These are phyloP conservation scores for Phoenix dactylifera DNA, from an alignment of 176 grass and related monocot species.

Conservation along the genomic window DNA sequence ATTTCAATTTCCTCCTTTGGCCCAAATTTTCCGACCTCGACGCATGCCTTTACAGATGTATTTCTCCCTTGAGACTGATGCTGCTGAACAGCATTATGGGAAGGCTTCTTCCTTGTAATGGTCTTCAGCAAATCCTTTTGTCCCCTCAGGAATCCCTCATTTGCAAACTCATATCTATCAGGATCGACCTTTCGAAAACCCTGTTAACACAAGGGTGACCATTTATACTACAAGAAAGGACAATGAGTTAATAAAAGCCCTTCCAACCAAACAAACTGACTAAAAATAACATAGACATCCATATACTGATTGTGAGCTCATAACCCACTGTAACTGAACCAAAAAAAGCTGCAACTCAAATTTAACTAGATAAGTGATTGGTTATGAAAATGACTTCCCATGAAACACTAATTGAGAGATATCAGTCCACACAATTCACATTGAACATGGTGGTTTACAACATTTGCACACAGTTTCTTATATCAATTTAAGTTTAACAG, in stretches of 20 bases:
- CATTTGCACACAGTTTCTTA: too few relatives aligned
- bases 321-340: too few relatives aligned
- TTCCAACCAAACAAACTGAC: too few relatives aligned
- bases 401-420: too few relatives aligned
- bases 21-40: conserved; percentile 2
- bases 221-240: not conserved
- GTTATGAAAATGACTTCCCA: too few relatives aligned
- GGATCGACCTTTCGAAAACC: conserved; percentile 4
- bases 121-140: conserved; percentile 3
- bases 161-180: conserved; percentile 1
- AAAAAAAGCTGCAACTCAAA: too few relatives aligned
- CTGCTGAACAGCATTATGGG: conserved; percentile 2
- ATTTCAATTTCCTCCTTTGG: conserved; percentile 6
- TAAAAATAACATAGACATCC: too few relatives aligned
- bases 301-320: too few relatives aligned
- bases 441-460: too few relatives aligned
- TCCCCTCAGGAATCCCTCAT: conserved; percentile 4
- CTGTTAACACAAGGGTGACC: not conserved
- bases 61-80: not conserved
- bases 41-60: not conserved
- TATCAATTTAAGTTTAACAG: too few relatives aligned
- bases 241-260: not conserved
- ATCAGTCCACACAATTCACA: too few relatives aligned
- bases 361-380: too few relatives aligned
- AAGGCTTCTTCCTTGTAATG: conserved; percentile 1